Percentiles rank a stretch among this genome's conserved stretches.
These are phyloP conservation scores for Erodium moschatum DNA, from an alignment of 441 rosid species.

Conservation along the genomic window DNA sequence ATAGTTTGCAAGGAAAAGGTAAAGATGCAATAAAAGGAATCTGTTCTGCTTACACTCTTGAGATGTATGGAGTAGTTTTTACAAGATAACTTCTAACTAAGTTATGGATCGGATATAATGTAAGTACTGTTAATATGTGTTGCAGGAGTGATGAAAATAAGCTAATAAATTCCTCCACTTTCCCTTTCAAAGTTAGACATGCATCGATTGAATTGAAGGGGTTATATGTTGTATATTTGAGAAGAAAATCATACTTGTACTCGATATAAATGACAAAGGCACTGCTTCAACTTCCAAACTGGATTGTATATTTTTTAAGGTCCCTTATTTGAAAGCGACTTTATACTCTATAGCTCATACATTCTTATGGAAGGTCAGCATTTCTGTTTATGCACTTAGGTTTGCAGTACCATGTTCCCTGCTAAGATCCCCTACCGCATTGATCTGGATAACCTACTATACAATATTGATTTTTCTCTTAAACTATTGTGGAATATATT, in stretches of 20 bases:
- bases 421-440: not conserved
- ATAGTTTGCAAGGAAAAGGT: not conserved
- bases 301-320: not conserved
- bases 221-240: not conserved
- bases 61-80: not conserved
- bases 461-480: not conserved
- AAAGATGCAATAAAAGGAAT: not conserved
- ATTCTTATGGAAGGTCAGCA: not conserved
- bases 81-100: not conserved
- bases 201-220: not conserved
- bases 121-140: not conserved
- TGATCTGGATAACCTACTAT: not conserved
- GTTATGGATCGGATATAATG: not conserved
- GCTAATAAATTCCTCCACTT: constrained; percentile 2
- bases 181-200: not conserved
- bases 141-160: not conserved
- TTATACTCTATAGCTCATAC: not conserved
- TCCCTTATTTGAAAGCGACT: constrained; percentile 1
- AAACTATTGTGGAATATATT: not conserved
- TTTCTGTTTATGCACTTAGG: not conserved
- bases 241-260: not conserved
- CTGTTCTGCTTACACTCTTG: not conserved
- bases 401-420: not conserved
- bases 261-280: not conserved
- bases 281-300: not conserved